Percentiles rank a stretch among this genome's conserved stretches.
Evolutionary conservation across 768 basidiomycete genomes (phyloP).

Genomic region (Russula lepida): DNA sequence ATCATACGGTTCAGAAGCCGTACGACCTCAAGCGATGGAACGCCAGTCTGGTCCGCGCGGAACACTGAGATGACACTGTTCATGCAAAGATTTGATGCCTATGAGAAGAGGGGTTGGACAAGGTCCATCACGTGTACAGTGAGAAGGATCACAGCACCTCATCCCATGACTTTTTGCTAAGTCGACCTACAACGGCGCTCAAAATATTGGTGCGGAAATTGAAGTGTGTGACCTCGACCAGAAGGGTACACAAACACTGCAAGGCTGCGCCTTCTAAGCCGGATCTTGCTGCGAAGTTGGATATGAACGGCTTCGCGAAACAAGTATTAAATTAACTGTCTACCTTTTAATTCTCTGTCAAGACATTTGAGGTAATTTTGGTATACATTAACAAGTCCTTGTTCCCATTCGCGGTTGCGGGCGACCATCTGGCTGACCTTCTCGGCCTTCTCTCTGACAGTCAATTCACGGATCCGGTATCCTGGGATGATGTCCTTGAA

Average conservation of each 20-base stretch:
- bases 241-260: conserved; percentile 80
- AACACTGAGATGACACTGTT: conserved; percentile 77
- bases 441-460: conserved; percentile 83
- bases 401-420: conserved; percentile 89
- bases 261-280: conserved; percentile 63
- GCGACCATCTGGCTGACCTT: conserved; percentile 93
- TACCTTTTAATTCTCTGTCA: conserved; percentile 84
- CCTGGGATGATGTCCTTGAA: conserved; percentile 96
- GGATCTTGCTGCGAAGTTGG: conserved; percentile 41
- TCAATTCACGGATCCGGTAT: conserved; percentile 87
- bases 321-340: conserved; percentile 20
- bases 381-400: conserved; percentile 82
- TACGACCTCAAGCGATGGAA: conserved; percentile 78
- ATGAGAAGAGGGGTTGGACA: conserved; percentile 19
- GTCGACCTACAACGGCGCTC: conserved; percentile 69
- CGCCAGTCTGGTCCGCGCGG: conserved; percentile 70
- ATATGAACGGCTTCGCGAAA: neutral
- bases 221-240: conserved; percentile 85
- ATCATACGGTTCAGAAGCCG: conserved; percentile 92
- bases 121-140: conserved; percentile 12
- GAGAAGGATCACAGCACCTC: conserved; percentile 42
- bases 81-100: conserved; percentile 85
- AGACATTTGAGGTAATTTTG: conserved; percentile 81
- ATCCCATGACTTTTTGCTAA: conserved; percentile 87
- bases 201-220: conserved; percentile 94